Conservation (phyloP, 306 rosid species). For the Cercis canadensis region DNA sequence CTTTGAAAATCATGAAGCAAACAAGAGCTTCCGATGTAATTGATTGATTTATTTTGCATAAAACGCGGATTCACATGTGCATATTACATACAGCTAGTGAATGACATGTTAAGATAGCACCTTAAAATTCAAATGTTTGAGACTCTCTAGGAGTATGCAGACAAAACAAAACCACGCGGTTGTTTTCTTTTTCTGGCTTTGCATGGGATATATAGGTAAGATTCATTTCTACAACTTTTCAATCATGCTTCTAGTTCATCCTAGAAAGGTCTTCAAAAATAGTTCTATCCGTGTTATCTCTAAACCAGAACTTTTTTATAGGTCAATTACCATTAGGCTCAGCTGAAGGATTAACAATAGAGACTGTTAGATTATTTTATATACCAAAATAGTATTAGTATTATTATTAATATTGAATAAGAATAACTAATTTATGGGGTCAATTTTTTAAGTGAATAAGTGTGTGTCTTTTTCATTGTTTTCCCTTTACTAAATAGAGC, state of each 20-base stretch:
- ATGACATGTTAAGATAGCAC: conserved; percentile 43
- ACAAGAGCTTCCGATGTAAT: conserved; percentile 64
- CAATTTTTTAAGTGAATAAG: too few relatives aligned
- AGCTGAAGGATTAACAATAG: too few relatives aligned
- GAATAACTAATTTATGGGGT: too few relatives aligned
- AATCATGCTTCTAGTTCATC: neutral
- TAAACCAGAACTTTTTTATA: conserved; percentile 33
- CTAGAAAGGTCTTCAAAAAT: conserved; percentile 33
- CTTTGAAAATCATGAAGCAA: conserved; percentile 86
- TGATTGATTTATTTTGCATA: conserved; percentile 64
- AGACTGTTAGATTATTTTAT: too few relatives aligned
- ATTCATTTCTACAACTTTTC: too few relatives aligned
- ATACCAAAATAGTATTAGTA: too few relatives aligned
- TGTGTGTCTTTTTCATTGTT: neutral
- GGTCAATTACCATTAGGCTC: conserved; percentile 28
- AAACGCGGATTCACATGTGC: conserved; percentile 85
- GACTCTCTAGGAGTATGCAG: conserved; percentile 57
- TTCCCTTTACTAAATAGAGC: conserved; percentile 32
- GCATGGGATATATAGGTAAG: neutral
- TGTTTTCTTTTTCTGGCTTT: conserved; percentile 63
- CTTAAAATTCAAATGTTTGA: conserved; percentile 61
- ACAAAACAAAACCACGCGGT: conserved; percentile 52
- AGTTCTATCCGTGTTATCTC: conserved; percentile 14
- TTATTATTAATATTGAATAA: too few relatives aligned
- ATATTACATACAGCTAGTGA: conserved; percentile 42